phyloP scores from a whole-genome alignment of 495 filamentous ascomycete species.

The Neurospora sp. region DNA sequence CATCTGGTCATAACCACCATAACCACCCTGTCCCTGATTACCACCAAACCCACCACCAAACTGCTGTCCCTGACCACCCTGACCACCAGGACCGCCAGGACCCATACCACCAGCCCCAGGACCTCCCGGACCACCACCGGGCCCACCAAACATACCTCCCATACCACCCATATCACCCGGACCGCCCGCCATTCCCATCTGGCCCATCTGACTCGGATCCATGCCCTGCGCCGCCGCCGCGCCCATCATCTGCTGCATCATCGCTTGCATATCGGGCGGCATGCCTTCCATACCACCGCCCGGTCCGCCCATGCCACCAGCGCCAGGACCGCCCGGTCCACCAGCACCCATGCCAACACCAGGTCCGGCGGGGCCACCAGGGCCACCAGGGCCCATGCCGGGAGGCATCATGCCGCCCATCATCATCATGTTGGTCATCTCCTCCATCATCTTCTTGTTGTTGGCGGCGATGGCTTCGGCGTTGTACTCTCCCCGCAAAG shows the following conservation, averaged over 20 bases:
- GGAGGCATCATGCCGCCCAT: slow-evolving; percentile 56
- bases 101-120: slow-evolving; percentile 37
- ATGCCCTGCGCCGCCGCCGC: slow-evolving; percentile 43
- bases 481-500: slow-evolving; percentile 56
- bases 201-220: slow-evolving; percentile 72
- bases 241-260: slow-evolving; percentile 74
- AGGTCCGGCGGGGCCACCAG: slow-evolving; percentile 2
- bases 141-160: slow-evolving; percentile 40
- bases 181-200: slow-evolving; percentile 9
- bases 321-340: background rate
- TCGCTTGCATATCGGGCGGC: slow-evolving; percentile 68
- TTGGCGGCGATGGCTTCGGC: slow-evolving; percentile 48
- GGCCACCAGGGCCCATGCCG: slow-evolving; percentile 12
- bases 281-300: slow-evolving; percentile 55
- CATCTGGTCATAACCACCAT: slow-evolving; percentile 49
- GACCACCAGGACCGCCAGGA: slow-evolving; percentile 28
- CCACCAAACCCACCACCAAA: slow-evolving; percentile 37
- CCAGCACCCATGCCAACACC: background rate
- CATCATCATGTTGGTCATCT: slow-evolving; percentile 82
- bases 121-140: slow-evolving; percentile 27
- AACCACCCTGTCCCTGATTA: slow-evolving; percentile 39
- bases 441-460: slow-evolving; percentile 78
- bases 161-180: slow-evolving; percentile 19
- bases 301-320: slow-evolving; percentile 11
- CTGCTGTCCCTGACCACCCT: slow-evolving; percentile 37